Conservation (phyloP, 768 basidiomycete species). For the Flagelloscypha sp. region DNA sequence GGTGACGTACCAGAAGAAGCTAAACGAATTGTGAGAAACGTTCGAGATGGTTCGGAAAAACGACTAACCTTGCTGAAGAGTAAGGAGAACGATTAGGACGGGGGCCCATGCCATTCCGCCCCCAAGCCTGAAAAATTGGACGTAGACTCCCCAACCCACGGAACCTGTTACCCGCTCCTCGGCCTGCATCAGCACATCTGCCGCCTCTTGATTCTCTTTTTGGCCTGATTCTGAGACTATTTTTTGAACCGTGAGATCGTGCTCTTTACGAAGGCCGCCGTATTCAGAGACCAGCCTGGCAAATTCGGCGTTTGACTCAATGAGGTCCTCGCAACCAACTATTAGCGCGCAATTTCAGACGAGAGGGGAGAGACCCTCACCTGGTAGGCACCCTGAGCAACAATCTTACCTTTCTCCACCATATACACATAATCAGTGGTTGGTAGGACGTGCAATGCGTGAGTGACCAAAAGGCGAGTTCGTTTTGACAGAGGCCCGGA, state of each 20-base stretch:
- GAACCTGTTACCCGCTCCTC: slow-evolving; percentile 53
- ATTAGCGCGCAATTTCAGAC: too few species aligned
- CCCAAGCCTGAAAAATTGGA: slow-evolving; percentile 36
- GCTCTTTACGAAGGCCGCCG: too few species aligned
- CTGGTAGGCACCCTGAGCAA: slow-evolving; percentile 54
- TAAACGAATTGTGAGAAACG: slow-evolving; percentile 1
- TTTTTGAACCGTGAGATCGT: too few species aligned
- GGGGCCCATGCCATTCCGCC: slow-evolving; percentile 45
- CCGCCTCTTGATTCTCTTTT: too few species aligned
- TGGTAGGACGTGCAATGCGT: slow-evolving; percentile 49
- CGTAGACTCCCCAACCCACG: slow-evolving; percentile 41
- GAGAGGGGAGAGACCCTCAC: too few species aligned
- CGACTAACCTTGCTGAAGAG: slow-evolving; percentile 41
- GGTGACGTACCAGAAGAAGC: too few species aligned
- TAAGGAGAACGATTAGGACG: slow-evolving; percentile 33
- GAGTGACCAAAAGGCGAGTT: slow-evolving; percentile 57
- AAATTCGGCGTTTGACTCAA: slow-evolving; percentile 34
- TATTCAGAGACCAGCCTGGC: slow-evolving; percentile 49
- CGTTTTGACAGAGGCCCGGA: slow-evolving; percentile 41
- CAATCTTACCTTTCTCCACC: slow-evolving; percentile 49
- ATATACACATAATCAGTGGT: slow-evolving; percentile 57
- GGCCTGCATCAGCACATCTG: slow-evolving; percentile 38
- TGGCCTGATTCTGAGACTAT: too few species aligned
- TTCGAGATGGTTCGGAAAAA: not conserved
- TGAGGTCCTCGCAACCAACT: slow-evolving; percentile 29